Conservation (phyloP, 805 yeast genomes). For the Candida railenensis region DNA sequence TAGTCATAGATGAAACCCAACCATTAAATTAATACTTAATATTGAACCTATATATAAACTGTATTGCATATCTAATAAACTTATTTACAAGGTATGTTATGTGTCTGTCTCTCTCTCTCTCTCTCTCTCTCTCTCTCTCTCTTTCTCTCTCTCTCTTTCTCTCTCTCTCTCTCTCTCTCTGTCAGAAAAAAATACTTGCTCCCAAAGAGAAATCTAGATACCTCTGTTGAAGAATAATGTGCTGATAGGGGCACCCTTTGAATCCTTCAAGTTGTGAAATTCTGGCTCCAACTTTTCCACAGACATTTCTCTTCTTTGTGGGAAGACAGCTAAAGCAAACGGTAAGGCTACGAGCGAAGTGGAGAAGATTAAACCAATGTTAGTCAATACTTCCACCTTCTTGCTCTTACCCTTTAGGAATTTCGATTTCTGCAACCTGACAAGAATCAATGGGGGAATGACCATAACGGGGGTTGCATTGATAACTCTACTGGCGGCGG, state of each 20-base stretch:
- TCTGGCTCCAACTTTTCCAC: conserved; percentile 62
- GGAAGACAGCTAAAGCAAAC: conserved; percentile 93
- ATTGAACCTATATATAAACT: too few relatives aligned
- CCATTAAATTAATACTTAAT: too few relatives aligned
- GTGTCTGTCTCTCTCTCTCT: too few relatives aligned
- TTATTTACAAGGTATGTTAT: too few relatives aligned
- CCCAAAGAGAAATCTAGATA: conserved; percentile 41
- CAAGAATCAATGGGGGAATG: conserved; percentile 83
- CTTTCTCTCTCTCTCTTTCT: too few relatives aligned
- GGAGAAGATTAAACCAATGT: conserved; percentile 78
- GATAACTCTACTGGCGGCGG: conserved; percentile 91
- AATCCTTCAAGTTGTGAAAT: conserved; percentile 60
- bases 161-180: too few relatives aligned
- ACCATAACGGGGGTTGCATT: conserved; percentile 99
- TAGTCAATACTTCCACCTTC: conserved; percentile 65
- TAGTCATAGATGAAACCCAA: too few relatives aligned
- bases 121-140: too few relatives aligned
- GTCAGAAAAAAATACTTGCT: too few relatives aligned
- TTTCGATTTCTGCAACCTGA: conserved; percentile 66
- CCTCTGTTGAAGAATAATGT: conserved; percentile 91
- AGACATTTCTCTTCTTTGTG: conserved; percentile 72
- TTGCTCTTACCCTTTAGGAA: conserved; percentile 66
- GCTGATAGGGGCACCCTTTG: conserved; percentile 54
- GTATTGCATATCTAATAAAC: too few relatives aligned
- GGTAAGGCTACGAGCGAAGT: conserved; percentile 90